Base-by-base conservation (phyloP, 441 rosid species). In the Dalechampia spathulata region DNA sequence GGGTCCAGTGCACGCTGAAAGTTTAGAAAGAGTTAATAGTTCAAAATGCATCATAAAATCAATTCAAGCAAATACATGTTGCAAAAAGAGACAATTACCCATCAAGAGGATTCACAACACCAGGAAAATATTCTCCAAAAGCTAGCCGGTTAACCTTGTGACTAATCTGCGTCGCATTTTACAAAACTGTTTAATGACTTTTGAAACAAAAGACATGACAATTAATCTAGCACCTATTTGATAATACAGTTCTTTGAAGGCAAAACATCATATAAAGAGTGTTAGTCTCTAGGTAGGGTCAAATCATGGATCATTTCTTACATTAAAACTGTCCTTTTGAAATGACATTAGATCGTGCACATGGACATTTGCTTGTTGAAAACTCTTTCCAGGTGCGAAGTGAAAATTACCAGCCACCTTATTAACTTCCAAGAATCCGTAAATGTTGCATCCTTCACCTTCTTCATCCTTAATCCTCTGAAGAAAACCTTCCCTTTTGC, bases 311-410 rank as follows among this genome's bases (percentile, higher is more conserved):
- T 27, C 16, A 7, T 39, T 28, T 44, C 90, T 75, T 78, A 92
- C 99, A 64, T 92, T 92, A 56, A 89, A 89, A 66, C 80, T 86
- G 61, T 92, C 96, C 76, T 79, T 83, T 49, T 89, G 96, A 73
- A 89, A 86, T 28, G 92, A 78, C 67, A 85, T 80, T 60, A 92
- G 76, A 76, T 89, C 99, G 46, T 92, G 97, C 39, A 89, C 87
- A 67, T 86, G 96, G 67, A 85, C 87, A 12, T 81, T 81, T 32
- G 92, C 75, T 66, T 89, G 97, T 64, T 86, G 96, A 77, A 92
- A 86, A 81, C 97, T 92, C 77, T 92, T 89, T 62, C 97, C 99
- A 59, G 97, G 97, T 57, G 99, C 96, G 79, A 92, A 92, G 70
- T 92, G 96, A 66, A 89, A 92, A 70, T 92, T 89, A 23, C 97